Percentiles rank a stretch among this genome's conserved stretches.
phyloP scores from a whole-genome alignment of 2,329 filamentous ascomycete species.

The Pyrenophora seminiperda region DNA sequence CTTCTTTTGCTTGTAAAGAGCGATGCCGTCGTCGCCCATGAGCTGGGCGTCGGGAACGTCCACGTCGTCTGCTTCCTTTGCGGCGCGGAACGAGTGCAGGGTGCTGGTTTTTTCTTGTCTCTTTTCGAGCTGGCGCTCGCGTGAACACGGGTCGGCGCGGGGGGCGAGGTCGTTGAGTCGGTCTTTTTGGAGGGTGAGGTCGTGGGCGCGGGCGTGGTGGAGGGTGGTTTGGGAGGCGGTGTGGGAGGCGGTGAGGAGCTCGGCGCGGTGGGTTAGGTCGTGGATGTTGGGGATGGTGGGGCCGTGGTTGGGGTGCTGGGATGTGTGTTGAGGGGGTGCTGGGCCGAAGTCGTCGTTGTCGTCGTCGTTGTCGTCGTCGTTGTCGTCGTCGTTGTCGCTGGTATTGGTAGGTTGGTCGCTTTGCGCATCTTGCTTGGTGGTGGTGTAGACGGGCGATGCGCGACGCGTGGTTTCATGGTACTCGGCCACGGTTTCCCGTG shows the following conservation, averaged over 20 bases:
- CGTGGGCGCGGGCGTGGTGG: conserved; percentile 65
- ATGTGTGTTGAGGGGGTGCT: conserved; percentile 51
- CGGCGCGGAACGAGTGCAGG: conserved; percentile 73
- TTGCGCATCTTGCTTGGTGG: conserved; percentile 14
- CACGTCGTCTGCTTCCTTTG: conserved; percentile 65
- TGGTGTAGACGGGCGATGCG: conserved; percentile 26
- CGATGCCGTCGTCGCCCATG: conserved; percentile 73
- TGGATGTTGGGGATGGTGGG: conserved; percentile 71
- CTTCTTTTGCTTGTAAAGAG: conserved; percentile 69
- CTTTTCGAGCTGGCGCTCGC: conserved; percentile 87
- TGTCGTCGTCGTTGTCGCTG: conserved; percentile 52
- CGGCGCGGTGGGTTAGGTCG: conserved; percentile 71
- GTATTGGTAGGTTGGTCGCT: too few relatives aligned
- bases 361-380: neutral
- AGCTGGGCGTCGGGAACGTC: conserved; percentile 76
- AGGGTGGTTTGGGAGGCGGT: conserved; percentile 57
- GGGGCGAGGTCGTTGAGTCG: conserved; percentile 80
- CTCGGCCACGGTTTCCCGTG: conserved; percentile 45
- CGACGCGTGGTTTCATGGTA: conserved; percentile 22
- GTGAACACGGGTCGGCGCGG: conserved; percentile 79
- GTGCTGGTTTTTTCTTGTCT: conserved; percentile 72
- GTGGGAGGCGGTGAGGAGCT: conserved; percentile 59
- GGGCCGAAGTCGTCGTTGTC: conserved; percentile 59
- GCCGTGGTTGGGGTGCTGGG: conserved; percentile 48
- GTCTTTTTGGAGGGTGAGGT: conserved; percentile 71